Evolutionary conservation across 371 early-diverging fungal species (phyloP), one percentile per base, ranked within the genome.

Genomic region (Mucor indicus): DNA sequence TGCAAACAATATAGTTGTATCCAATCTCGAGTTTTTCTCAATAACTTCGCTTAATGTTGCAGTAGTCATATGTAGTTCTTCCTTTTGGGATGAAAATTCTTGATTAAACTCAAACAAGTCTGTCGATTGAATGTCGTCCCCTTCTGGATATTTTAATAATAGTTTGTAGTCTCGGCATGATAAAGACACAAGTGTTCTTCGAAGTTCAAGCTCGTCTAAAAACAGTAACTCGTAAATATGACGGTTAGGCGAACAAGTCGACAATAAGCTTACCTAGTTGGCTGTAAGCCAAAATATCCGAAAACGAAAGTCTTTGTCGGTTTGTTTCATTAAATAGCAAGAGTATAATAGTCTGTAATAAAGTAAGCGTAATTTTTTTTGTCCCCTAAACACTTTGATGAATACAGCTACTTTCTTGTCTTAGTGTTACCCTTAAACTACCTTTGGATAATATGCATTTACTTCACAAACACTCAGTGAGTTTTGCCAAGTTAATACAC

Each of bases 401-500:
- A 48, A 9, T 38, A 24, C 12, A n/a, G n/a, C n/a, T n/a, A n/a
- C n/a, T n/a, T n/a, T n/a, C n/a, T n/a, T n/a, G n/a, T n/a, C n/a
- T n/a, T n/a, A n/a, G n/a, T n/a, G n/a, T n/a, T n/a, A n/a, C n/a
- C n/a, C n/a, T 31, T 16, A 48, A 20, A 37, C 44, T 51, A 75
- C 83, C 55, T 53, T 68, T 55, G 71, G 82, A 55, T 91, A 93
- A 33, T 64, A 31, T 8, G 87, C 90, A 29, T 72, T 75, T 7
- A 94, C 64, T 21, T 88, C 70, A 55, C 93, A 90, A 23, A 82
- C 79, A 5, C 91, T 87, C 21, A 95, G 76, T 2, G 83, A 73
- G 52, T 89, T 84, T 57, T 91, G 90, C 94, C 94, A 97, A 30
- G 84, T 84, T 35, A 98, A 62, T 8, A 82, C 72, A 47, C 92